Conservation (phyloP, 176 grass and related monocot species). For the Avena insularis region DNA sequence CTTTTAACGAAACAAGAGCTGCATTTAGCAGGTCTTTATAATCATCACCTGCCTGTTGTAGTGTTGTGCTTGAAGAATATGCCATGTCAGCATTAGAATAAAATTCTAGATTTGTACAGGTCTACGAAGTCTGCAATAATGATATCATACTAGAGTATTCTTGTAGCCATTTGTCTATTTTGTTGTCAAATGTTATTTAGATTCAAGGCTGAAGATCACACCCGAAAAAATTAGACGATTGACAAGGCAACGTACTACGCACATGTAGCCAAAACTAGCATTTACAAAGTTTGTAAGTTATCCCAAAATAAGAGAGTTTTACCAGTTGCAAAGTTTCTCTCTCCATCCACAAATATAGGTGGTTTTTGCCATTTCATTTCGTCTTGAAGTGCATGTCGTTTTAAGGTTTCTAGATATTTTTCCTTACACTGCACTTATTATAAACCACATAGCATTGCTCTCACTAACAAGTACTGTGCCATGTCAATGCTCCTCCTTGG, state of each 20-base stretch:
- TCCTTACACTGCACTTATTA: background rate
- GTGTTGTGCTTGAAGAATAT: conserved; percentile 6
- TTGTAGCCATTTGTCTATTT: background rate
- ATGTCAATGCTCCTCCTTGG: background rate
- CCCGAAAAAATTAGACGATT: background rate
- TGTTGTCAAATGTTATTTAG: background rate
- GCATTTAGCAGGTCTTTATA: background rate
- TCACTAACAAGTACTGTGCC: background rate
- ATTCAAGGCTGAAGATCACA: background rate
- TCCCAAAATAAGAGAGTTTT: background rate
- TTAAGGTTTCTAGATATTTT: background rate
- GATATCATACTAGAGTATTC: background rate
- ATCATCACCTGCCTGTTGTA: background rate
- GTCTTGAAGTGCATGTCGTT: background rate
- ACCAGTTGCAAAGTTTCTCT: background rate
- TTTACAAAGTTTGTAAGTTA: background rate
- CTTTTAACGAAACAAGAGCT: background rate
- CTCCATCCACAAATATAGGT: background rate
- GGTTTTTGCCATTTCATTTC: background rate
- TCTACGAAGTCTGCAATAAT: background rate
- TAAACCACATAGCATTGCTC: background rate
- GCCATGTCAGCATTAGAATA: background rate
- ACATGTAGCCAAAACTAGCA: background rate
- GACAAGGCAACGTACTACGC: background rate
- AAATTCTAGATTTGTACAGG: background rate